Evolutionary conservation across 2,329 filamentous ascomycete species (phyloP), one percentile per base, ranked within the genome.

Genomic region (Penicillium sp.): DNA sequence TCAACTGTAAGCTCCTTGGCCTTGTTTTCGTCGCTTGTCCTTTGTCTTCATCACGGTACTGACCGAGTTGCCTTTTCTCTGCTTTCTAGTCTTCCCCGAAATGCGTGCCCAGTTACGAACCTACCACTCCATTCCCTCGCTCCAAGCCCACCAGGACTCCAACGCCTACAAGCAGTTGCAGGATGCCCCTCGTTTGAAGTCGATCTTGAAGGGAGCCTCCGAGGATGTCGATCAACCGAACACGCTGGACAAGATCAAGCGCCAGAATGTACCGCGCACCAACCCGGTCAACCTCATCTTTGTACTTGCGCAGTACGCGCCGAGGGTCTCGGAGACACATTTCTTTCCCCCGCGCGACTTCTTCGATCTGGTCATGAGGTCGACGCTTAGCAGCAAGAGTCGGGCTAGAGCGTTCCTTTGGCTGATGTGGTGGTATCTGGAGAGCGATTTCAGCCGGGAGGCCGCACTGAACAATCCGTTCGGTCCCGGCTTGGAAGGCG

Each of bases 341-440:
- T 97, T 98, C 62, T 84, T 85, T 8, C 78, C 82, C 4, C 81
- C 83, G 1, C 80, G 84, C 51, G 93, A 98, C 65, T 97, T 98
- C 64, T 94, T 96, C 64, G 93, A 98, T 58, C 78, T 98, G 11
- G 84, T 98, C 56, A 97, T 97, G 90, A 84, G 87, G 59, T 83
- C 84, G 1, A 84, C 86, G 16, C 78, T 88, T 45, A 87, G 83
- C 41, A 97, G 90, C 65, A 71, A 75, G 52, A 94, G 87, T 47
- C 80, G 93, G 48, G 90, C 93, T 1, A 82, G 74, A 30, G 91
- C 91, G 1, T 98, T 98, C 55, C 71, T 98, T 14, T 98, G 93
- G 93, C 74, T 98, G 48, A 94, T 98, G 82, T 98, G 93, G 93
- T 96, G 93, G 74, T 97, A 98, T 60, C 77, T 98, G 13, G 93